Conservation (phyloP, 495 filamentous ascomycete species). For the Durotheca rogersii region DNA sequence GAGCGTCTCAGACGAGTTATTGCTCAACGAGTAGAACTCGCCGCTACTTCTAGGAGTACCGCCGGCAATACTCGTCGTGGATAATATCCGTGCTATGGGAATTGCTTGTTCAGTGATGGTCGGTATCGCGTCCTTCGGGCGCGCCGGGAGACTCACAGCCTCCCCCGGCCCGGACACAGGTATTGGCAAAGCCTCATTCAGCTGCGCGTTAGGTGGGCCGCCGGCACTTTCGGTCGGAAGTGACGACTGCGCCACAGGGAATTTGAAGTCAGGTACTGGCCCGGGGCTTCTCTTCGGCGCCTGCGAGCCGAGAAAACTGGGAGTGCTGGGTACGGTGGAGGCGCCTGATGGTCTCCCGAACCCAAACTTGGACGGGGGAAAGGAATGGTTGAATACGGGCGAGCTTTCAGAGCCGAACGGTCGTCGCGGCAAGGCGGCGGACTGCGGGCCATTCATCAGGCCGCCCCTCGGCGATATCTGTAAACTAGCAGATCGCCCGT, state of each 20-base stretch:
- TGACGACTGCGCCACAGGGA: conserved; percentile 58
- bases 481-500: conserved; percentile 80
- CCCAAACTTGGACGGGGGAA: conserved; percentile 44
- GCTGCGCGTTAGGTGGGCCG: conserved; percentile 14
- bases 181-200: conserved; percentile 36
- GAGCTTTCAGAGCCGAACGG: conserved; percentile 41
- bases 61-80: conserved; percentile 64
- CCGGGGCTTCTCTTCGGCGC: conserved; percentile 44
- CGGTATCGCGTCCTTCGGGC: conserved; percentile 43
- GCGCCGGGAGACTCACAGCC: conserved; percentile 35
- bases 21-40: conserved; percentile 91
- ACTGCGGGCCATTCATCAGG: conserved; percentile 31
- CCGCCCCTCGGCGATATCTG: conserved; percentile 66
- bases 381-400: conserved; percentile 51
- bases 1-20: conserved; percentile 89
- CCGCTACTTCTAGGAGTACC: conserved; percentile 83
- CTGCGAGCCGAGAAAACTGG: conserved; percentile 31
- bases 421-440: conserved; percentile 46
- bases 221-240: conserved; percentile 25
- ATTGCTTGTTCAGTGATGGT: conserved; percentile 57
- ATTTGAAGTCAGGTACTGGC: conserved; percentile 65
- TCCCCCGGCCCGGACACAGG: conserved; percentile 40
- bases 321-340: conserved; percentile 44
- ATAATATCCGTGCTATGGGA: conserved; percentile 67
- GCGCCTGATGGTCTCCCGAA: conserved; percentile 40